A percentile compares a stretch with the other conserved stretches of the same genome.
Evolutionary conservation across 202 grass and related monocot genomes (phyloP).

Genomic region (Panicum hallii): DNA sequence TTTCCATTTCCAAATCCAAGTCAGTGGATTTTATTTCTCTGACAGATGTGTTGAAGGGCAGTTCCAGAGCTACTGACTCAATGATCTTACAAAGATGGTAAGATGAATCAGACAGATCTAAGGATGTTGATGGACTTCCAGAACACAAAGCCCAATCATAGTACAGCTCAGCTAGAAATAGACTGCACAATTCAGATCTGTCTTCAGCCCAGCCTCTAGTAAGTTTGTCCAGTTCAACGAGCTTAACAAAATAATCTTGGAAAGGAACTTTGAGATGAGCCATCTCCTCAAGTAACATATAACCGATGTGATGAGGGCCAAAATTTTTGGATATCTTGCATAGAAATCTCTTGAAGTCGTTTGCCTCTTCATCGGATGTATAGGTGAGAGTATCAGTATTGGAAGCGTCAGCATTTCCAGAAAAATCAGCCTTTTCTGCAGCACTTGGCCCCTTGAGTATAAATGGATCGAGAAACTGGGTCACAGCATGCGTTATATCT

Average conservation of each 20-base stretch:
- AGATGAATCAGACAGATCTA: conserved; percentile 69
- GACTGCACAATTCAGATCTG: conserved; percentile 66
- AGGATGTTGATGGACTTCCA: conserved; percentile 61
- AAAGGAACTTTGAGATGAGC: conserved; percentile 68
- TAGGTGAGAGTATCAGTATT: conserved; percentile 57
- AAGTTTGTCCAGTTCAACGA: conserved; percentile 81
- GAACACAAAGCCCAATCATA: conserved; percentile 79
- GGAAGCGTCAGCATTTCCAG: conserved; percentile 50
- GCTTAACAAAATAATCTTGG: conserved; percentile 78
- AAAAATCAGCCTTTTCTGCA: conserved; percentile 60
- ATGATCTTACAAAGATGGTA: conserved; percentile 94
- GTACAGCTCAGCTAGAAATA: conserved; percentile 97
- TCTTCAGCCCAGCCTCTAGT: conserved; percentile 77
- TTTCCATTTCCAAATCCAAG: conserved; percentile 38
- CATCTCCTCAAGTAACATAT: conserved; percentile 84
- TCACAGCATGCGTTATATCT: conserved; percentile 77
- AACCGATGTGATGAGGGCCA: conserved; percentile 69
- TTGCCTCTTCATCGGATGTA: conserved; percentile 62
- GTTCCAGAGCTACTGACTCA: conserved; percentile 63
- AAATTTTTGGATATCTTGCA: conserved; percentile 65
- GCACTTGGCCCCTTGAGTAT: conserved; percentile 57
- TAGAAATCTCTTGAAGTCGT: conserved; percentile 74
- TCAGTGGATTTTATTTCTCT: conserved; percentile 44
- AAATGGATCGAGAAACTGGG: conserved; percentile 81
- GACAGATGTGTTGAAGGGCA: conserved; percentile 47